Evolutionary conservation across 768 basidiomycete genomes (phyloP).

Genomic region (Mycena galopus): DNA sequence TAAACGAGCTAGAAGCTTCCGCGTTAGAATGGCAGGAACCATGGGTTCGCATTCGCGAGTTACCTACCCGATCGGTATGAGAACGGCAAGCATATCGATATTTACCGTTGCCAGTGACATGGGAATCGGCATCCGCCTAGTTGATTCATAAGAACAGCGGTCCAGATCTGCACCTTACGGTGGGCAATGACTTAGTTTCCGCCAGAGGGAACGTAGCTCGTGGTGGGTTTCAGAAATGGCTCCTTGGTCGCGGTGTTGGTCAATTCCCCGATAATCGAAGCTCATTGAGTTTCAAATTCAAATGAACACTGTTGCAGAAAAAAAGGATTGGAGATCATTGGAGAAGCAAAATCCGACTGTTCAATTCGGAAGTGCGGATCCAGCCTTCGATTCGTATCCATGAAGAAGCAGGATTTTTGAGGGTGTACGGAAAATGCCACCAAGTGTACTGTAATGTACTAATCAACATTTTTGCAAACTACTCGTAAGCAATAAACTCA

Average conservation of each 20-base stretch:
- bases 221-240: constrained; percentile 97
- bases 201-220: constrained; percentile 83
- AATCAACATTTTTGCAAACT: too few relatives aligned
- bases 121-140: constrained; percentile 74
- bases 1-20: too few relatives aligned
- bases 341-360: too few relatives aligned
- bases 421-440: too few relatives aligned
- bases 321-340: too few relatives aligned
- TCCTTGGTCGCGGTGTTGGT: constrained; percentile 91
- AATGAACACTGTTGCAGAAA: too few relatives aligned
- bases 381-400: too few relatives aligned
- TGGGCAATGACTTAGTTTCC: constrained; percentile 88
- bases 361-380: too few relatives aligned
- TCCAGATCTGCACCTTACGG: constrained; percentile 75
- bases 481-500: neutral
- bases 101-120: constrained; percentile 90
- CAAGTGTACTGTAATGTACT: too few relatives aligned
- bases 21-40: too few relatives aligned
- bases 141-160: constrained; percentile 59
- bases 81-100: constrained; percentile 50
- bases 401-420: too few relatives aligned
- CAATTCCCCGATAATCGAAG: constrained; percentile 91
- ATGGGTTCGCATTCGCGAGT: too few relatives aligned
- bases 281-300: constrained; percentile 16
- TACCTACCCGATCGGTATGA: constrained; percentile 84